These are phyloP conservation scores for Thielaviopsis musarum DNA, from an alignment of 2,329 filamentous ascomycete genomes.

Conservation along the genomic window DNA sequence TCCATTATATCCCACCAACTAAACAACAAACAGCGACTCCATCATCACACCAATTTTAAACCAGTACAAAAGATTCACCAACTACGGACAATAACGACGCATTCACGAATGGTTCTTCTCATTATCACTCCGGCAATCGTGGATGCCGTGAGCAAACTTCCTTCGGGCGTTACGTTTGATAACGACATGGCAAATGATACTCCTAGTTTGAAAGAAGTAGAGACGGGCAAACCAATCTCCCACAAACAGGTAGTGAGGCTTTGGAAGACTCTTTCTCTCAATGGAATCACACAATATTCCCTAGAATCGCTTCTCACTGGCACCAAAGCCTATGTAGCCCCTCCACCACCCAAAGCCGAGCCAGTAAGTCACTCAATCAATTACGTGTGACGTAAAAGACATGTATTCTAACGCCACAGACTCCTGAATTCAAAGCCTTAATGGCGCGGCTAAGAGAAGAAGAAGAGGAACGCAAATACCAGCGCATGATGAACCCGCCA, in stretches of 20 bases:
- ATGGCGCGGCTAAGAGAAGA: slow-evolving; percentile 74
- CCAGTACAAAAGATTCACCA: no score
- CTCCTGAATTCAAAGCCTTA: slow-evolving; percentile 66
- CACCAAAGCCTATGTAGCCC: slow-evolving; percentile 56
- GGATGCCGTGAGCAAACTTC: slow-evolving; percentile 34
- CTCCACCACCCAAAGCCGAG: slow-evolving; percentile 62
- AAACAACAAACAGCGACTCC: no score
- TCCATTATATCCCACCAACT: no score
- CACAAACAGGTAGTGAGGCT: slow-evolving; percentile 52
- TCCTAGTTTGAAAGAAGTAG: slow-evolving; percentile 15
- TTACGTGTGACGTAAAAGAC: background rate
- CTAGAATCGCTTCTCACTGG: slow-evolving; percentile 59
- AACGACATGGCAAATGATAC: slow-evolving; percentile 2
- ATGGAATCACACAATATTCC: slow-evolving; percentile 23
- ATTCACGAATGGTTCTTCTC: slow-evolving; percentile 51
- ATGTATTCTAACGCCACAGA: slow-evolving; percentile 28
- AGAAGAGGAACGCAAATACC: slow-evolving; percentile 68
- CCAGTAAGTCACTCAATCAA: slow-evolving; percentile 37
- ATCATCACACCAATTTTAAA: no score
- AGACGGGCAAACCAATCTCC: slow-evolving; percentile 50
- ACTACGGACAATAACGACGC: background rate
- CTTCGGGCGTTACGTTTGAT: background rate
- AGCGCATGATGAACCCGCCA: slow-evolving; percentile 55
- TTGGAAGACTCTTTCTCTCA: slow-evolving; percentile 32
- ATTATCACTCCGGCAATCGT: slow-evolving; percentile 57